Conservation (phyloP, 192 early-diverging fungal species). For the Umbelopsis sp. region DNA sequence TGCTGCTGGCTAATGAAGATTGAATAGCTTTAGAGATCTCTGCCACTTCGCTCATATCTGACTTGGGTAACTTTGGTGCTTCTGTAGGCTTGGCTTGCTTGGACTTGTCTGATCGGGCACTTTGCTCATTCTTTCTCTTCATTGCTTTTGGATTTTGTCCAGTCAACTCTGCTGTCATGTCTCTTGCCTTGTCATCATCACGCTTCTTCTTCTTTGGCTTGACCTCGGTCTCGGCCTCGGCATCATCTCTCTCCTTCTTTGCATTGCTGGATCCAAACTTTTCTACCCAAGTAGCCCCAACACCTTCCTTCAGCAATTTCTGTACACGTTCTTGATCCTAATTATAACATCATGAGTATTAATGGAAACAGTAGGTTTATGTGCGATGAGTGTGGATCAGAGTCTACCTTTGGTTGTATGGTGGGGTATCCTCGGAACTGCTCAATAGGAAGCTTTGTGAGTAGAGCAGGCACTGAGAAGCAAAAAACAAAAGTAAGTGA, state of each 20-base stretch:
- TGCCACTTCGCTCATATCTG: conserved; percentile 9
- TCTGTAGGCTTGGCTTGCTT: not conserved
- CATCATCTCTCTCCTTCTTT: conserved; percentile 9
- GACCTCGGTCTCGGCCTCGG: not conserved
- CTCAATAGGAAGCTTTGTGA: conserved; percentile 50
- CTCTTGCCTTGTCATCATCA: conserved; percentile 26
- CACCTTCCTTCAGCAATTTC: conserved; percentile 42
- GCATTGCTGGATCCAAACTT: conserved; percentile 13
- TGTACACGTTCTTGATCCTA: conserved; percentile 49
- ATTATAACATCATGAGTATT: no score
- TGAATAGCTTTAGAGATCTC: conserved; percentile 3
- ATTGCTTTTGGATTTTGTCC: conserved; percentile 3
- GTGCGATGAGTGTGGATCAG: not conserved
- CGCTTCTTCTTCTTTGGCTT: conserved; percentile 33
- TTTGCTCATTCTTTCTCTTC: not conserved
- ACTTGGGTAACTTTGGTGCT: not conserved
- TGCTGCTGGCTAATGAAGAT: conserved; percentile 6
- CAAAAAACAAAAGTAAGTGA: not conserved
- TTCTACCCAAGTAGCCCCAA: conserved; percentile 38
- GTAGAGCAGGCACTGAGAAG: conserved; percentile 44
- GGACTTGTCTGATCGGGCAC: not conserved
- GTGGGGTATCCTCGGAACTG: conserved; percentile 49
- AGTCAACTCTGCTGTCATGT: conserved; percentile 21
- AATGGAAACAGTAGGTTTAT: no score
- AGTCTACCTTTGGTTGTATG: conserved; percentile 45